These are phyloP conservation scores for Neofusicoccum sp. DNA, from an alignment of 2,329 filamentous ascomycete species.

Conservation along the genomic window DNA sequence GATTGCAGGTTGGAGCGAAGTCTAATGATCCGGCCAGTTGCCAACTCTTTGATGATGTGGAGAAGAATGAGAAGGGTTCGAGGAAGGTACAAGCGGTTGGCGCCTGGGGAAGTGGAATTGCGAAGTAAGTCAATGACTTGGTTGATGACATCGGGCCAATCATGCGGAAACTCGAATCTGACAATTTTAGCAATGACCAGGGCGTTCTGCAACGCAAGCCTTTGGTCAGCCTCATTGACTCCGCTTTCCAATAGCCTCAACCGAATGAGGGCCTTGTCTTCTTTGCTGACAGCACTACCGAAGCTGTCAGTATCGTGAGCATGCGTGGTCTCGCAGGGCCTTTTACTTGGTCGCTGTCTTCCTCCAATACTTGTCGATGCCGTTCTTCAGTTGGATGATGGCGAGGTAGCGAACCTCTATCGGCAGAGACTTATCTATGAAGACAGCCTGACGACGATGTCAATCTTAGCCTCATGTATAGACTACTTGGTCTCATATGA, in stretches of 20 bases:
- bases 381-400: slow-evolving; percentile 93
- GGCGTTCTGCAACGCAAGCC: slow-evolving; percentile 82
- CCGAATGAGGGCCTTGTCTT: slow-evolving; percentile 76
- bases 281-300: slow-evolving; percentile 56
- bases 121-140: slow-evolving; percentile 58
- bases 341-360: slow-evolving; percentile 67
- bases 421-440: slow-evolving; percentile 75
- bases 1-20: slow-evolving; percentile 75
- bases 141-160: slow-evolving; percentile 62
- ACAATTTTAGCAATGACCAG: slow-evolving; percentile 84
- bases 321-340: too few species aligned
- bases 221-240: slow-evolving; percentile 70
- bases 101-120: slow-evolving; percentile 49
- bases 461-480: slow-evolving; percentile 15
- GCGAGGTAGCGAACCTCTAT: slow-evolving; percentile 81
- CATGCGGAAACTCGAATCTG: slow-evolving; percentile 81
- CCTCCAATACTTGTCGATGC: slow-evolving; percentile 93
- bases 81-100: slow-evolving; percentile 64
- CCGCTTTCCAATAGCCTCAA: slow-evolving; percentile 72
- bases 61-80: slow-evolving; percentile 75
- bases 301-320: not conserved
- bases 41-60: slow-evolving; percentile 86
- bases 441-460: slow-evolving; percentile 60
- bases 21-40: slow-evolving; percentile 71
- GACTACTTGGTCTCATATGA: not conserved